phyloP scores from a whole-genome alignment of 2,329 filamentous ascomycete genomes.

The Sporothrix brasiliensis region DNA sequence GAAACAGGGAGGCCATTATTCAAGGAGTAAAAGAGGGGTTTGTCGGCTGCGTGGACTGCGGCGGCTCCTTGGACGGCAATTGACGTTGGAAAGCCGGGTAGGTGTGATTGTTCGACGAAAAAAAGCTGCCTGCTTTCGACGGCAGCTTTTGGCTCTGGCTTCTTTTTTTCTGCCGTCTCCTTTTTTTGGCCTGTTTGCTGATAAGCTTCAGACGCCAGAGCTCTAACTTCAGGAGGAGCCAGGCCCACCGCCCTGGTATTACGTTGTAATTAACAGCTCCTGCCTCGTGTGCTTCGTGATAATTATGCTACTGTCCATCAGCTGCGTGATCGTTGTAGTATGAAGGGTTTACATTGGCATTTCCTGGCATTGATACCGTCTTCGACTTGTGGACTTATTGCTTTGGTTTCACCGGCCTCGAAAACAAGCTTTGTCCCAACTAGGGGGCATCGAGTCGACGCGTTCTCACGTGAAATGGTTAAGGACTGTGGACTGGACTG shows the following conservation, averaged over 20 bases:
- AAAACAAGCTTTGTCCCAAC: conserved; percentile 5
- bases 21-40: background rate
- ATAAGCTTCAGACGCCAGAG: background rate
- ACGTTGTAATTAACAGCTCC: background rate
- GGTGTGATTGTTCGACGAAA: background rate
- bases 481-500: too few relatives aligned
- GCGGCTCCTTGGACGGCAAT: background rate
- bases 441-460: background rate
- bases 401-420: background rate
- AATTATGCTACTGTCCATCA: too few relatives aligned
- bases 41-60: background rate
- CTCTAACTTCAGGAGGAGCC: conserved; percentile 9
- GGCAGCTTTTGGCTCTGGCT: conserved; percentile 9
- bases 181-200: conserved; percentile 9
- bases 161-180: background rate
- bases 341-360: too few relatives aligned
- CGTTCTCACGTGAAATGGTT: conserved; percentile 18
- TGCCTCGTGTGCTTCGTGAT: background rate
- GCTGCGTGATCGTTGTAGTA: too few relatives aligned
- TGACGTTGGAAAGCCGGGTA: background rate
- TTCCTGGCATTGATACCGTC: too few relatives aligned
- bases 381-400: too few relatives aligned
- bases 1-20: conserved; percentile 30
- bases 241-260: conserved; percentile 16
- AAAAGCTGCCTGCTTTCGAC: conserved; percentile 20